Evolutionary conservation across 2,329 filamentous ascomycete species (phyloP).

Genomic region (Colletotrichum filicis): DNA sequence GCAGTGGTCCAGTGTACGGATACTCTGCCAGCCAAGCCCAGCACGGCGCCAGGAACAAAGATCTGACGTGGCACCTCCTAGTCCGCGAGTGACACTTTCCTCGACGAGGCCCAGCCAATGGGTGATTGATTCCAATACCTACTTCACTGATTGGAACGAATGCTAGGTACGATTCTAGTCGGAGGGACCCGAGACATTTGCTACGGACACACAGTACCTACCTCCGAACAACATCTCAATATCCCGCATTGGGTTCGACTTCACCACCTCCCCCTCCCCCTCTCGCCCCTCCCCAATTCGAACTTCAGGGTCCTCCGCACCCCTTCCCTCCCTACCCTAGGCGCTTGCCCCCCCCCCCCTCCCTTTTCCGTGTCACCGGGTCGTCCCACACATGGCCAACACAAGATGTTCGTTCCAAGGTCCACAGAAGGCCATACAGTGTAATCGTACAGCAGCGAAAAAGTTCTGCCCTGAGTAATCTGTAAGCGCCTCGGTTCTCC

Average conservation of each 20-base stretch:
- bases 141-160: not conserved
- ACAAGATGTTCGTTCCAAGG: not conserved
- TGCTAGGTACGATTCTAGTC: not conserved
- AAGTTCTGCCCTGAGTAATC: not conserved
- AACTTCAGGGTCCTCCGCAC: not conserved
- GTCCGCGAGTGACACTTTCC: not conserved
- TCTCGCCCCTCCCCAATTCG: not conserved
- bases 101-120: not conserved
- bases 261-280: not conserved
- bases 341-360: not conserved
- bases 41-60: not conserved
- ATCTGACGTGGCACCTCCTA: conserved; percentile 20
- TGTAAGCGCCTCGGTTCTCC: too few species aligned
- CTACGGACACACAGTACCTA: not conserved
- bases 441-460: too few species aligned
- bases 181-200: not conserved
- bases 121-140: not conserved
- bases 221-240: not conserved
- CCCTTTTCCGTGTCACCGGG: conserved; percentile 1
- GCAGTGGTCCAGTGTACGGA: too few species aligned
- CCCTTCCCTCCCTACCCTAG: not conserved
- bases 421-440: not conserved
- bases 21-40: not conserved
- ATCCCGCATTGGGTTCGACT: conserved; percentile 1
- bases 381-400: not conserved